Base-by-base conservation (phyloP, 2,329 filamentous ascomycete genomes). In the Verticillium nubilum region DNA sequence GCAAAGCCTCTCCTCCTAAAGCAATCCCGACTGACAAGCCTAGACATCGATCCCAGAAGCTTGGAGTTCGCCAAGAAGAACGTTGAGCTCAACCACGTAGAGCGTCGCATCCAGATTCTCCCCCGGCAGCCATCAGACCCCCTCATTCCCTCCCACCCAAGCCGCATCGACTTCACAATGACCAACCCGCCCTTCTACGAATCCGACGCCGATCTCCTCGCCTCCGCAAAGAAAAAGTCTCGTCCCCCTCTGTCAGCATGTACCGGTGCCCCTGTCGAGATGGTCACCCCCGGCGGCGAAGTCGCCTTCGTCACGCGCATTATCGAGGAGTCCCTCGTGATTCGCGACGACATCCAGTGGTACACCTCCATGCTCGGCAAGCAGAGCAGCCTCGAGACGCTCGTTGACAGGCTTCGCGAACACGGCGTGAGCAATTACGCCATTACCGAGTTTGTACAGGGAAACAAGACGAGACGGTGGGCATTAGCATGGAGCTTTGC, bases 181-280 rank as follows among this genome's bases (percentile, higher is more conserved):
- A 94, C 89, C 64, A 99, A 99, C 66, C 95, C 95, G 0, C 95
- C 95, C 0, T 99, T 99, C 75, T 98, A 97, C 76, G 73, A 80
- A n/a, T 92, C 90, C 0, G 76, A 82, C 3, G 74, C 80, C 5
- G 92, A 96, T 56, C 84, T 97, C 73, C 65, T 81, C 3, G 74
- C 78, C 4, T 88, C 88, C 1, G 88, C 90, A 0, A 72, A 78
- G 17, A 73, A 80, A 37, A 97, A 97, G 72, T 74, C 80, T 3
- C 80, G 81, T 0, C 86, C 86, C 0, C 89, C 93, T 0, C 84
- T 84, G 59, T 89, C 90, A 0, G 86, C 89, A 55, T 86, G 86
- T 69, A 96, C 93, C 0, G 95, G 94, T 6, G 84, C 89, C 0
- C 80, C 85, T 0, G 80, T 87, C 1, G 95, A 99, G 72, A 97